Percentiles rank a stretch among this genome's conserved stretches.
Conservation (phyloP, 768 basidiomycete species). For the Termitomyces sp. region DNA sequence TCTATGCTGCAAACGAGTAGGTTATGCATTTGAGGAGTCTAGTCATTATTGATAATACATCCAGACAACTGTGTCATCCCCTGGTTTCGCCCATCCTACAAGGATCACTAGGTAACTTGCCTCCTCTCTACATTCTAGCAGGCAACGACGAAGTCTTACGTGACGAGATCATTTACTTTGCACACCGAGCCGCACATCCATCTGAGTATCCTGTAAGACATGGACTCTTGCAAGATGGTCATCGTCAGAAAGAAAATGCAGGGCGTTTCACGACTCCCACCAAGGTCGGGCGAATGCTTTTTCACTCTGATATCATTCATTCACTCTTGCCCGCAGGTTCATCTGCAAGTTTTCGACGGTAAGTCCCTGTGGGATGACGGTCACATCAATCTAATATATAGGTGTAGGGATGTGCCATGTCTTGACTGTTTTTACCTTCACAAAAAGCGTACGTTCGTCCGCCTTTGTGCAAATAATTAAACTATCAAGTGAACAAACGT, state of each 20-base stretch:
- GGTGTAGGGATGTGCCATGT: slow-evolving; percentile 65
- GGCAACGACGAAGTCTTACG: slow-evolving; percentile 72
- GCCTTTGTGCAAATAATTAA: not conserved
- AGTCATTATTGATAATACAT: not conserved
- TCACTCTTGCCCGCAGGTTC: slow-evolving; percentile 37
- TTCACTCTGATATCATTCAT: not conserved
- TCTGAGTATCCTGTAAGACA: slow-evolving; percentile 47
- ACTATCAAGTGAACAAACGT: too few species aligned
- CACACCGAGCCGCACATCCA: slow-evolving; percentile 78
- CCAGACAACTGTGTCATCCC: not conserved
- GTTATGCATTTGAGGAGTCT: not conserved
- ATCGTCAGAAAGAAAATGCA: not conserved
- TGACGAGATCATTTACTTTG: slow-evolving; percentile 74
- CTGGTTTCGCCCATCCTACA: not conserved
- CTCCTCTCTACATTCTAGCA: slow-evolving; percentile 67
- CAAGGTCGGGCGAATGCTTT: slow-evolving; percentile 24
- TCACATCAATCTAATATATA: not conserved
- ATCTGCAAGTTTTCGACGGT: slow-evolving; percentile 76
- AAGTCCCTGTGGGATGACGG: slow-evolving; percentile 4
- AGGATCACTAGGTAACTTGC: not conserved
- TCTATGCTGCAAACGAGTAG: not conserved
- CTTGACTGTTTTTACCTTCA: slow-evolving; percentile 67
- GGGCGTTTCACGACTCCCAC: not conserved
- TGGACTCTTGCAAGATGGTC: not conserved
- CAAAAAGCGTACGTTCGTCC: slow-evolving; percentile 38